Evolutionary conservation across 2,329 filamentous ascomycete genomes (phyloP).

Genomic region (Botrytis sinoallii): DNA sequence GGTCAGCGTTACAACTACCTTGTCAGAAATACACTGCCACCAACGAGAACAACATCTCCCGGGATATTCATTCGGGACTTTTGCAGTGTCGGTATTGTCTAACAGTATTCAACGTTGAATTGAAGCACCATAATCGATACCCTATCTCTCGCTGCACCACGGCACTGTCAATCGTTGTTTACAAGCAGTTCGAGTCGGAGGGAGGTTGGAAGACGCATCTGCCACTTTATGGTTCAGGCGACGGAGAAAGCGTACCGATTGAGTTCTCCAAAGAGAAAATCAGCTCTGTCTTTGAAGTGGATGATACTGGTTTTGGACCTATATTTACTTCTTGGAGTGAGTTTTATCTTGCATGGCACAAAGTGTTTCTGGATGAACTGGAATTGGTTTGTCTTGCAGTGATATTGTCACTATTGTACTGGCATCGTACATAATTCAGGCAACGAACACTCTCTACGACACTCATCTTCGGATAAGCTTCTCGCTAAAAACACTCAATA

Average conservation of each 20-base stretch:
- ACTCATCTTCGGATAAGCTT: neutral
- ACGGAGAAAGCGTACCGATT: neutral
- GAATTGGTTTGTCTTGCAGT: neutral
- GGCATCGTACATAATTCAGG: neutral
- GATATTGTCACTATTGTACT: neutral
- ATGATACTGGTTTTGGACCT: too few species aligned
- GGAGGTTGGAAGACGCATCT: neutral
- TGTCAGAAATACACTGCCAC: neutral
- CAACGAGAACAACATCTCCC: neutral
- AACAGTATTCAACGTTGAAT: neutral
- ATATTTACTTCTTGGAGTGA: neutral
- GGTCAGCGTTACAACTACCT: neutral
- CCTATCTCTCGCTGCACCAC: neutral
- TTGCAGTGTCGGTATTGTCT: neutral
- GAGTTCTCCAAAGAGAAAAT: neutral
- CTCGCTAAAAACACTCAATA: neutral
- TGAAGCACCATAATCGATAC: neutral
- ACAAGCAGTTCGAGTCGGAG: neutral
- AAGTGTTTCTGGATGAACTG: neutral
- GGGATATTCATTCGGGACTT: neutral
- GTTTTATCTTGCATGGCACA: neutral
- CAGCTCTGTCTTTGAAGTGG: neutral
- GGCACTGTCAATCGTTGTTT: neutral
- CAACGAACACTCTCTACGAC: neutral
- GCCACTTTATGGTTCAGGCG: neutral